These are phyloP conservation scores for Vaccinium myrtillus DNA, from an alignment of 148 eudicot genomes.

Conservation along the genomic window DNA sequence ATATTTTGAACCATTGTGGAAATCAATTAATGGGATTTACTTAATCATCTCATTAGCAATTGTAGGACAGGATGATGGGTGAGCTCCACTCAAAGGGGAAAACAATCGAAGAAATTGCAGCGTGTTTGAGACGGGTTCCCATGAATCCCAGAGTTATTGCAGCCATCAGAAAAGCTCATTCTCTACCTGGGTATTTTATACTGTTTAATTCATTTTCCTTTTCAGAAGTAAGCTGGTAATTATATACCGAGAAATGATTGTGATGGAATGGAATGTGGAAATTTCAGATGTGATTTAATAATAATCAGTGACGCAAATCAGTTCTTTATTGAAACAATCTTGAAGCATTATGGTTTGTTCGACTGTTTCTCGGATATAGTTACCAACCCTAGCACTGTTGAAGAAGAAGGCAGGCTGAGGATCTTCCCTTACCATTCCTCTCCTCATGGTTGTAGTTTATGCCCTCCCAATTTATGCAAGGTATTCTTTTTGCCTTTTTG, in stretches of 20 bases:
- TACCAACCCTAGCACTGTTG: constrained; percentile 57
- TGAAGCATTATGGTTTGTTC: constrained; percentile 56
- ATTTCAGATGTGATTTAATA: constrained; percentile 71
- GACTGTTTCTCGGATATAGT: constrained; percentile 60
- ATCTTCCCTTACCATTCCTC: constrained; percentile 64
- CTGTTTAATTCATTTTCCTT: background rate
- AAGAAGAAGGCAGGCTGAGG: constrained; percentile 56
- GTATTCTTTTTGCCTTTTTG: constrained; percentile 26
- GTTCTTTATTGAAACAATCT: constrained; percentile 68
- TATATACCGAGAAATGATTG: background rate
- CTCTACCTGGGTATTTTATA: constrained; percentile 48
- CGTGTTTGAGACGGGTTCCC: constrained; percentile 65
- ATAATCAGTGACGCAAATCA: constrained; percentile 81
- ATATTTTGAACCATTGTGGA: constrained; percentile 12
- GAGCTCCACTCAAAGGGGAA: constrained; percentile 66
- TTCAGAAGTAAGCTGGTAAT: background rate
- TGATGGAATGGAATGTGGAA: constrained; percentile 13
- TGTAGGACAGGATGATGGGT: constrained; percentile 78
- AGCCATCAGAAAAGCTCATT: constrained; percentile 67
- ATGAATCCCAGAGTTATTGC: constrained; percentile 48
- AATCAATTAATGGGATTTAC: background rate
- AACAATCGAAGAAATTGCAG: constrained; percentile 58
- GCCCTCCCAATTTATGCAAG: constrained; percentile 91
- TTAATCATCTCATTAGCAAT: background rate
- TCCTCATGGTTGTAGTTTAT: constrained; percentile 65